Evolutionary conservation across 2,329 filamentous ascomycete species (phyloP).

Genomic region (Aaosphaeria pasadenensis): DNA sequence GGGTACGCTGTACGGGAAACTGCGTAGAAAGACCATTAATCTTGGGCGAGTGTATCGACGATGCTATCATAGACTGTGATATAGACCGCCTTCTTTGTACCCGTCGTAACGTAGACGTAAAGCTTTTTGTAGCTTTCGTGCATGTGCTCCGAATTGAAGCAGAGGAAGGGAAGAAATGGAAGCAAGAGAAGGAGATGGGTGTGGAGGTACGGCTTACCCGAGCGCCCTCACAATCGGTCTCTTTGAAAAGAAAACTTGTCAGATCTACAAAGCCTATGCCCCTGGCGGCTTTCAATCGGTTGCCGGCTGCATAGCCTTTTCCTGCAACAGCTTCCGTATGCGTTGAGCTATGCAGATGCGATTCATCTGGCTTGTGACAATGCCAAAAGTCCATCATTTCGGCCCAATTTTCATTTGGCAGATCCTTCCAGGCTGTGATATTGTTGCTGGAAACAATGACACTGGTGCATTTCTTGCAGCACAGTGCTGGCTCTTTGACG

Average conservation of each 20-base stretch:
- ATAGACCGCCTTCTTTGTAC: slow-evolving; percentile 56
- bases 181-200: not conserved
- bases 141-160: no score
- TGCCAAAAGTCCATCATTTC: slow-evolving; percentile 99
- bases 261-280: slow-evolving; percentile 78
- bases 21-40: slow-evolving; percentile 37
- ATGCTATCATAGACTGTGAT: slow-evolving; percentile 45
- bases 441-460: slow-evolving; percentile 14
- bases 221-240: slow-evolving; percentile 59
- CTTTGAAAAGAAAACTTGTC: slow-evolving; percentile 68
- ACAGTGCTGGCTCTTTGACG: slow-evolving; percentile 14
- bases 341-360: slow-evolving; percentile 53
- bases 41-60: slow-evolving; percentile 60
- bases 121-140: no score
- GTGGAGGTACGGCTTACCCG: slow-evolving; percentile 39
- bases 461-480: slow-evolving; percentile 24
- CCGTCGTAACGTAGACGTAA: slow-evolving; percentile 22
- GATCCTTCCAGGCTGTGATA: slow-evolving; percentile 72
- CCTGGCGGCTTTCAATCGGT: slow-evolving; percentile 63
- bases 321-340: slow-evolving; percentile 24
- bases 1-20: slow-evolving; percentile 20
- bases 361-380: slow-evolving; percentile 82
- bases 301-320: slow-evolving; percentile 80
- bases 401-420: slow-evolving; percentile 96
- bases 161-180: not conserved